A percentile compares a stretch with the other conserved stretches of the same genome.
These are phyloP conservation scores for Xylaria intraflava DNA, from an alignment of 495 filamentous ascomycete genomes.

Conservation along the genomic window DNA sequence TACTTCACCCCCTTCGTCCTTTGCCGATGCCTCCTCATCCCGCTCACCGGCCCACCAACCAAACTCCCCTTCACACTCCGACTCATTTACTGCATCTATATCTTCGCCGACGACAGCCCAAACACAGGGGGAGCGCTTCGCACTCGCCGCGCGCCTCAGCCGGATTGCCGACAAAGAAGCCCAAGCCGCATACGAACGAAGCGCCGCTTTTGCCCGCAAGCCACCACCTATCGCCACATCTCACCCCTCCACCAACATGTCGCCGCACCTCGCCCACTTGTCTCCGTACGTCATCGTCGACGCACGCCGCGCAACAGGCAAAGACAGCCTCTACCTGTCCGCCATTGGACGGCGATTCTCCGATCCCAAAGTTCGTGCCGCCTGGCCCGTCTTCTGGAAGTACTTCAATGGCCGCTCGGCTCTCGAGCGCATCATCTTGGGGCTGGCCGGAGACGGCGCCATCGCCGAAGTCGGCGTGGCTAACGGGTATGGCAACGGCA, in stretches of 20 bases:
- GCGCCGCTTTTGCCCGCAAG: slow-evolving; percentile 42
- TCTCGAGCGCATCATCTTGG: slow-evolving; percentile 75
- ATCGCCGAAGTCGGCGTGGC: neutral
- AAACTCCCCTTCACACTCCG: slow-evolving; percentile 19
- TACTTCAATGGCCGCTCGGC: slow-evolving; percentile 87
- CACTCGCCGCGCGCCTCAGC: slow-evolving; percentile 47
- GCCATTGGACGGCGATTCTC: slow-evolving; percentile 58
- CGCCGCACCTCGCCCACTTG: slow-evolving; percentile 40
- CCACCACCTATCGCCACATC: slow-evolving; percentile 34
- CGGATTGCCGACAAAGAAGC: slow-evolving; percentile 42
- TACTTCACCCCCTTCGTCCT: neutral
- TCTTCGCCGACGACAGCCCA: slow-evolving; percentile 8
- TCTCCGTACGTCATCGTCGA: slow-evolving; percentile 48
- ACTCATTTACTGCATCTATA: slow-evolving; percentile 10
- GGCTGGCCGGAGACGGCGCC: slow-evolving; percentile 14
- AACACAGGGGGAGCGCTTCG: slow-evolving; percentile 36
- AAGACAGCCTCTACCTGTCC: slow-evolving; percentile 67
- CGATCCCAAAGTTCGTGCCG: slow-evolving; percentile 39
- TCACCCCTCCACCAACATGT: slow-evolving; percentile 43
- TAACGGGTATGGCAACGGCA: neutral
- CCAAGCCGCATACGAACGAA: slow-evolving; percentile 40
- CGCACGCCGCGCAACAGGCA: slow-evolving; percentile 48
- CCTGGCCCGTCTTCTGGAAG: slow-evolving; percentile 54
- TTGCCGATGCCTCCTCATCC: slow-evolving; percentile 4
- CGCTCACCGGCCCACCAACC: slow-evolving; percentile 19